Percentiles rank a stretch among this genome's conserved stretches.
phyloP scores from a whole-genome alignment of 192 early-diverging fungal species.

The Backusella liffmaniae region DNA sequence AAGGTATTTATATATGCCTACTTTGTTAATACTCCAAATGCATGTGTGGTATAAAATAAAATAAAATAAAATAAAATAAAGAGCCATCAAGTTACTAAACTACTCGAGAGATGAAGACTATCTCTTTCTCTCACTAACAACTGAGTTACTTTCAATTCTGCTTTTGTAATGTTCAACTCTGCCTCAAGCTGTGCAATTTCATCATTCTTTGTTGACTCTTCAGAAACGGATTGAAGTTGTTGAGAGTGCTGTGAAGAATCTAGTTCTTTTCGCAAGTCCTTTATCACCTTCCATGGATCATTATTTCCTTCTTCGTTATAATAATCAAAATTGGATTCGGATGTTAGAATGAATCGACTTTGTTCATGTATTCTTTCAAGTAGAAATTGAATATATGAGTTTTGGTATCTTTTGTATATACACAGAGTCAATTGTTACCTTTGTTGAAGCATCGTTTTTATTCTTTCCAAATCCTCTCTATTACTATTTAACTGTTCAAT shows the following conservation, averaged over 20 bases:
- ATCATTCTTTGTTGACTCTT: background rate
- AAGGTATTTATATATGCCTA: too few relatives aligned
- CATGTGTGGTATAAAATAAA: background rate
- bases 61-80: background rate
- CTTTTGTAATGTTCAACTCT: conserved; percentile 11
- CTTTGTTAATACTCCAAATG: background rate
- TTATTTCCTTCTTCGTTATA: background rate
- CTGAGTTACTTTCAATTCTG: conserved; percentile 9
- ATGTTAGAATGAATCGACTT: background rate
- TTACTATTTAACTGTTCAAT: background rate
- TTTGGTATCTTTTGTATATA: background rate
- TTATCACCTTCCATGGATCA: conserved; percentile 14
- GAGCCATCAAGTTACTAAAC: background rate
- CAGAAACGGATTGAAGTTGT: background rate
- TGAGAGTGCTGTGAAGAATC: background rate
- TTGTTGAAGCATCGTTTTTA: background rate
- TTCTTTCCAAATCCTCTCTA: background rate
- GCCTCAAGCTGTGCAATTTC: conserved; percentile 13
- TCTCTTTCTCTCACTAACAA: conserved; percentile 12
- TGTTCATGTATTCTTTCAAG: background rate
- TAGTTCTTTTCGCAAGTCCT: background rate
- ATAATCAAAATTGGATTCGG: background rate
- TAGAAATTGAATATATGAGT: background rate
- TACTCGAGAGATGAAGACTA: conserved; percentile 4
- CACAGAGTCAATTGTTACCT: background rate